Base-by-base conservation (phyloP, 2,329 filamentous ascomycete genomes). In the Aspergillus fructus region DNA sequence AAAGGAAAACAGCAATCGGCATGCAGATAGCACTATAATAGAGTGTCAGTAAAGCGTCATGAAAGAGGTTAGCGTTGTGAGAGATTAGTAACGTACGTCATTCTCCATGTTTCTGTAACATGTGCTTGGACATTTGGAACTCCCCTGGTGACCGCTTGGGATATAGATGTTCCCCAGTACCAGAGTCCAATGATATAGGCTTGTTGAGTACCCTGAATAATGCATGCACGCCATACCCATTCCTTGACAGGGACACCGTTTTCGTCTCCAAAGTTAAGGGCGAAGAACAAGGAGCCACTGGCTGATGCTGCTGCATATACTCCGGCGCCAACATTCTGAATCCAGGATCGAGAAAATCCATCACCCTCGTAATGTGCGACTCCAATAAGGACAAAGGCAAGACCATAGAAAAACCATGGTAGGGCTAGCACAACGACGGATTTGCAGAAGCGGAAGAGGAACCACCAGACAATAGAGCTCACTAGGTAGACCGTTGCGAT, bases 121-220 rank as follows among this genome's bases (percentile, higher is more conserved):
- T 59, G 59, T 0, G 72, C 62, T 55, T 76, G 70, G 27, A 68
- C 63, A 59, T 72, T 67, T 1, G 74, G 68, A 46, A 76, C 66
- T 11, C 79, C 81, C 21, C 73, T 74, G 19, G 75, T 67, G 11
- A 76, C 77, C 1, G 75, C 68, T 53, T 74, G 75, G 13, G 81
- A 79, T 46, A 86, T 75, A 58, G 80, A 77, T 7, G 80, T 79
- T 30, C 86, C 86, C 86, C 86, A 89, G 67, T 84, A 88, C 85
- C 85, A 89, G 12, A 89, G 77, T 6, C 79, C 82, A 23, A 85
- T 81, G 50, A 87, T 79, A 68, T 88, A 89, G 60, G 86, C 76
- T 66, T 89, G 86, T 65, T 88, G 86, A 6, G 85, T 85, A 42
- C 86, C 86, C 68, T 88, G 85, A 51, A 89, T 86, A 12, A 85